Percentiles rank a stretch among this genome's conserved stretches.
These are phyloP conservation scores for Candida insectalens DNA, from an alignment of 805 yeast genomes.

Conservation along the genomic window DNA sequence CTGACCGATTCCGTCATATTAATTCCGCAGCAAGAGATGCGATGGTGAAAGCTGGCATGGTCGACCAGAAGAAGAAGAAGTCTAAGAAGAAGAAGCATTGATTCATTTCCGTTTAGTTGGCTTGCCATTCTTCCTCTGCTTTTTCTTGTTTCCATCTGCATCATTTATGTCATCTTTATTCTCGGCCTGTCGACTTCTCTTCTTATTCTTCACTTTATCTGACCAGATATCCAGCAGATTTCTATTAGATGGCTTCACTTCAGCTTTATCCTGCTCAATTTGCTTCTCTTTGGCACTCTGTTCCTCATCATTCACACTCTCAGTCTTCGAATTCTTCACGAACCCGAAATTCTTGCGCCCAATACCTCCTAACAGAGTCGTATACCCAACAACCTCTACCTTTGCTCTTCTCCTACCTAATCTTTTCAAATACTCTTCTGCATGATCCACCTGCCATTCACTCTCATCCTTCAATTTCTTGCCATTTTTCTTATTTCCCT, in stretches of 20 bases:
- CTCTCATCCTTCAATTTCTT: conserved; percentile 38
- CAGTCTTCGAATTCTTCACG: not conserved
- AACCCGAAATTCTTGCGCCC: conserved; percentile 23
- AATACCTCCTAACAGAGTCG: conserved; percentile 11
- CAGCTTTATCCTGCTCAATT: not conserved
- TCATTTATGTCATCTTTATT: not conserved
- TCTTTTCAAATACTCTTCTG: conserved; percentile 15
- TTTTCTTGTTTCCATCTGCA: not conserved
- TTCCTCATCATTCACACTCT: not conserved
- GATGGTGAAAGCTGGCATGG: conserved; percentile 52
- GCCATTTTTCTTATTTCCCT: conserved; percentile 20
- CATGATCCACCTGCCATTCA: conserved; percentile 39
- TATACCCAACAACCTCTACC: conserved; percentile 20
- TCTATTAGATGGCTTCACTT: not conserved
- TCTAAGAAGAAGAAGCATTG: conserved; percentile 20
- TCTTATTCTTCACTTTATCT: conserved; percentile 4
- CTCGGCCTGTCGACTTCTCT: conserved; percentile 1
- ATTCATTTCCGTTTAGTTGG: conserved; percentile 1
- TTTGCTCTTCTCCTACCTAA: conserved; percentile 9
- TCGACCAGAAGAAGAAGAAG: conserved; percentile 13
- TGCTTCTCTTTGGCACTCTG: not conserved
- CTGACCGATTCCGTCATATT: conserved; percentile 90
- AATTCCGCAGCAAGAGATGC: conserved; percentile 86
- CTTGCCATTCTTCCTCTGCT: conserved; percentile 9
- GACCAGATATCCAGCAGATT: not conserved